Evolutionary conservation across 2,329 filamentous ascomycete genomes (phyloP), one percentile per base, ranked within the genome.

Genomic region (Stemphylium vesicarium): DNA sequence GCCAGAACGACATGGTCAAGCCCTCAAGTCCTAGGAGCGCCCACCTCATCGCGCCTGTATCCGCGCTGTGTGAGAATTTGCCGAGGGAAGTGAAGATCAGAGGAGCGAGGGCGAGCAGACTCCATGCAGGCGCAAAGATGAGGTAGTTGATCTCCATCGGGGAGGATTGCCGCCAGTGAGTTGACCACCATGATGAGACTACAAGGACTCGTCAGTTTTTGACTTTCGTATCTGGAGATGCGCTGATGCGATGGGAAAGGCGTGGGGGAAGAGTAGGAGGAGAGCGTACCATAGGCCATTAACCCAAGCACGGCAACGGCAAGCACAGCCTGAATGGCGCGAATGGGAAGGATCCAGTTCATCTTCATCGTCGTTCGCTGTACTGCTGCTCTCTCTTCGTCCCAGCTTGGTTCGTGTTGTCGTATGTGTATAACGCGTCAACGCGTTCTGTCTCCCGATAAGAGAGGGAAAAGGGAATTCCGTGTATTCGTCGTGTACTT

Each of bases 1-100:
- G 95, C 92, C 92, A 96, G 80, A 96, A 96, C 52, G 96, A 81
- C 78, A 89, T 88, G 9, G 91, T 95, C 20, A 95, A 63, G 41
- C 80, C 80, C 68, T 96, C 90, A 29, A 91, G 80, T 1, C 68
- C 86, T 15, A 93, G 79, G 13, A 92, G 84, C 0, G 59, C 68
- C 41, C 64, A 60, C 47, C 82, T 84, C 74, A 91, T 85, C 65
- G 87, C 87, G 10, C 86, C 66, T 20, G 79, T 78, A 3, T 63
- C 48, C 2, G 60, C 45, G 15, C 66, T 13, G 41, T 59, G 57
- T 2, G 57, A 56, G 65, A 86, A 79, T 75, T 86, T 87, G 38
- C 84, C 78, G 1, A 90, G 90, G 2, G 50, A 52, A 12, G 87
- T 80, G 44, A 93, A 59, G 65, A 86, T 81, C 56, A 96, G 82